Evolutionary conservation across 441 rosid genomes (phyloP), one percentile per base, ranked within the genome.

Genomic region (Eutrema salsugineum): DNA sequence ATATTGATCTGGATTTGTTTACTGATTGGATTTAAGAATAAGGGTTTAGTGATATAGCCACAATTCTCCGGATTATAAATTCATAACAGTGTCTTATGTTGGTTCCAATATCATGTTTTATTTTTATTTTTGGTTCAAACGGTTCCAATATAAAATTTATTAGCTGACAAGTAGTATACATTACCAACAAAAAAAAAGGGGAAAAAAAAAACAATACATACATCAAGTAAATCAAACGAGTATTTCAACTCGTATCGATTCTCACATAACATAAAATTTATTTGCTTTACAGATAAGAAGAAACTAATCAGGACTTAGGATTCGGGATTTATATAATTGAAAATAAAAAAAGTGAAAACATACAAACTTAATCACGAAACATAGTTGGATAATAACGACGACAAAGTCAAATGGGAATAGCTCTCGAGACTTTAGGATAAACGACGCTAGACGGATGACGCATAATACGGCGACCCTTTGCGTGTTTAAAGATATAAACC

Each of bases 401-500:
- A 68, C 7, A 44, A 44, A 60, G 70, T 75, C 70, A 88, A 32
- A 88, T 83, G 53, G 93, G 94, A 40, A 91, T 86, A 7, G 85
- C 64, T 42, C 82, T 66, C 3, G 66, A 69, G 63, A 88, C 88
- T 5, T 65, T 54, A 2, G 94, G 94, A 38, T 86, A 91, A 15
- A 91, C 88, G 47, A 78, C 85, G 14, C 81, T 59, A 4, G 88
- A 85, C 1, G 91, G 94, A 76, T 88, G 93, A 4, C 82, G 88
- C 97, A 88, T 86, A 16, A 88, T 84, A 38, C 87, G 83, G 3
- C 94, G 86, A 33, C 95, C 97, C 54, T 86, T 91, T 39, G 63
- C n/a, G 63, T 84, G 91, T 70, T 82, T 85, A 60, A 91, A 88
- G 50, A 83, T 74, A 59, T 79, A 91, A 43, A 88, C 89, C 54